Base-by-base conservation (phyloP, 2,329 filamentous ascomycete species). In the Fusarium verrucosum region DNA sequence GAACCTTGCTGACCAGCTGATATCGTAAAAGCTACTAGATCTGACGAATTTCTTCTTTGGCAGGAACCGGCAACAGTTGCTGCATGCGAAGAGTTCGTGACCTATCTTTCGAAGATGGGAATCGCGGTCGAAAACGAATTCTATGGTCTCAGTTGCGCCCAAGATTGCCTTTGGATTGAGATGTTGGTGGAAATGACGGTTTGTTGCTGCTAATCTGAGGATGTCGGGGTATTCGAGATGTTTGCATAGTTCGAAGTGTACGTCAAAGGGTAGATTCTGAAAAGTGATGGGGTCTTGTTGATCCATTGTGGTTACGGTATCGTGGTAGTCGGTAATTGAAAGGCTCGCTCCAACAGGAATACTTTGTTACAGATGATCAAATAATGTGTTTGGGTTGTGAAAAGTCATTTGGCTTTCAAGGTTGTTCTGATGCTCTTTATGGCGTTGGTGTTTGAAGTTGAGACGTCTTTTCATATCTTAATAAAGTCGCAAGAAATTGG, bases 221-320 rank as follows among this genome's bases (percentile, higher is more conserved):
- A 67, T 46, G 7, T 43, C 54, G 5, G 1, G 22, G 4, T 61
- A 65, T 14, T 57, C 45, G 4, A 70, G 28, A 5, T 53, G 22
- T 6, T 32, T 55, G 26, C 52, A 50, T 7, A 69, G 38, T 32
- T 66, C 59, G 20, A 56, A 47, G 10, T 70, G 63, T 4, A 70
- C 50, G 4, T 70, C 65, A 14, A 56, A 66, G 11, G 67, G 65
- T 4, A 70, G 58, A 20, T 22, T 7, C 23, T 61, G 20, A 5
- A 69, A 61, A 9, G n/a, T 23, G 28, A 23, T 4, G 7, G 23
- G 6, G 19, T 37, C 13, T 20, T 44, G 35, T 26, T 40, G n/a
- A 16, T 44, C 2, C 66, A 69, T 69, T 5, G 23, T 53, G 51
- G 14, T 25, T 2, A 1, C 7, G 32, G 11, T n/a, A 13, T 20